Evolutionary conservation across 2,329 filamentous ascomycete species (phyloP).

Genomic region (Colletotrichum limetticola): DNA sequence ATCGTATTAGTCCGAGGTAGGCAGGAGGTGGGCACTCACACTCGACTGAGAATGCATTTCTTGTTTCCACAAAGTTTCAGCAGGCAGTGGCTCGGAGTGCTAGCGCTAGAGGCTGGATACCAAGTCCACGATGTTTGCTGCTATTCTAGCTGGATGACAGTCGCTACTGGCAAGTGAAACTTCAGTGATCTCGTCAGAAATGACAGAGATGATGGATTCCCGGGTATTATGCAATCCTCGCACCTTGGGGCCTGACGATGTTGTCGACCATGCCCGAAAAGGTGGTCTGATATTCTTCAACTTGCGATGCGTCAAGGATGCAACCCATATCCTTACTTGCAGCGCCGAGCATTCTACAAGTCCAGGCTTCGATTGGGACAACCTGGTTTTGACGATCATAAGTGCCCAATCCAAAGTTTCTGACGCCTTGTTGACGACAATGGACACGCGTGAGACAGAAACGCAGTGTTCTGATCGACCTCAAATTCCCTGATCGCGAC

Average conservation of each 20-base stretch:
- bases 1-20: not conserved
- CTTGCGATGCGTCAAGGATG: not conserved
- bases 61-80: no score
- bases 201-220: conserved; percentile 13
- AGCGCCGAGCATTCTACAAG: not conserved
- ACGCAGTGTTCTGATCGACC: not conserved
- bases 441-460: not conserved
- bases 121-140: not conserved
- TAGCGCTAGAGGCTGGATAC: not conserved
- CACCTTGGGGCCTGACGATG: not conserved
- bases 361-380: not conserved
- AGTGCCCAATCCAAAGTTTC: not conserved
- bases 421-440: not conserved
- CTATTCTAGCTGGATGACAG: not conserved
- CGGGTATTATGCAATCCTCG: not conserved
- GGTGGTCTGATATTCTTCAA: not conserved
- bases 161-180: conserved; percentile 1
- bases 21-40: not conserved
- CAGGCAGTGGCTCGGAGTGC: not conserved
- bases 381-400: not conserved
- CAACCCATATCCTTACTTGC: not conserved
- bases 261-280: not conserved
- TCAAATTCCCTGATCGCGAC: not conserved
- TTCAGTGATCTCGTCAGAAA: conserved; percentile 26
- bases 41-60: not conserved